phyloP scores from a whole-genome alignment of 352 stramenopile genomes.

The Blastocystis sp. region DNA sequence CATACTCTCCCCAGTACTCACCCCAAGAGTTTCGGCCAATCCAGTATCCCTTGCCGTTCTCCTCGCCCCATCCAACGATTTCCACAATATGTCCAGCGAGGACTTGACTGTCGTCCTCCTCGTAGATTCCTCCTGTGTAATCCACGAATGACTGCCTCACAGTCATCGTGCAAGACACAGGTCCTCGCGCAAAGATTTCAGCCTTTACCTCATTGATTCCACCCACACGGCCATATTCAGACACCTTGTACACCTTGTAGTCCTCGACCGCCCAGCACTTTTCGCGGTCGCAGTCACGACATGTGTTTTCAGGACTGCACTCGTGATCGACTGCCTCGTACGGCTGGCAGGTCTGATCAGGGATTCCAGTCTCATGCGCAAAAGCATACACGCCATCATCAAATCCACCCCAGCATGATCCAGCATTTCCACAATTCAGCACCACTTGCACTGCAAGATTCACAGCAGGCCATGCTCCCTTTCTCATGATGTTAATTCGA shows the following conservation, averaged over 20 bases:
- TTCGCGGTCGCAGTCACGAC: slow-evolving; percentile 64
- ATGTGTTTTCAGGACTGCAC: slow-evolving; percentile 73
- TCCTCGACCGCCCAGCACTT: slow-evolving; percentile 74
- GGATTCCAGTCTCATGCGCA: slow-evolving; percentile 76
- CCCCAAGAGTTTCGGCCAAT: slow-evolving; percentile 83
- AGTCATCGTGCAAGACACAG: slow-evolving; percentile 78
- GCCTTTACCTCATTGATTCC: slow-evolving; percentile 79
- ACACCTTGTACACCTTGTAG: slow-evolving; percentile 81
- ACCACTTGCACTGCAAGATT: slow-evolving; percentile 76
- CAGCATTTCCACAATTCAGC: slow-evolving; percentile 73
- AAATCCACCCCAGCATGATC: slow-evolving; percentile 70
- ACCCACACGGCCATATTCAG: slow-evolving; percentile 78
- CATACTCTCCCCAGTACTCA: slow-evolving; percentile 82
- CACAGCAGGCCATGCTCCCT: slow-evolving; percentile 77
- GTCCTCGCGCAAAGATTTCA: slow-evolving; percentile 81
- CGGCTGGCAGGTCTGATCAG: slow-evolving; percentile 81
- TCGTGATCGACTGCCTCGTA: slow-evolving; percentile 78
- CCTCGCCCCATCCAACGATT: slow-evolving; percentile 76
- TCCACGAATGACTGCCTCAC: slow-evolving; percentile 72
- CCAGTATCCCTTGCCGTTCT: slow-evolving; percentile 80
- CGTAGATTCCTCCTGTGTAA: slow-evolving; percentile 76
- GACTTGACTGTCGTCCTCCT: slow-evolving; percentile 73
- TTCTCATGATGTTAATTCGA: slow-evolving; percentile 79
- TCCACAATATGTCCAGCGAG: slow-evolving; percentile 81
- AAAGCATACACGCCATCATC: slow-evolving; percentile 84